phyloP scores from a whole-genome alignment of 306 rosid genomes.

The Elaeagnus macrophylla region DNA sequence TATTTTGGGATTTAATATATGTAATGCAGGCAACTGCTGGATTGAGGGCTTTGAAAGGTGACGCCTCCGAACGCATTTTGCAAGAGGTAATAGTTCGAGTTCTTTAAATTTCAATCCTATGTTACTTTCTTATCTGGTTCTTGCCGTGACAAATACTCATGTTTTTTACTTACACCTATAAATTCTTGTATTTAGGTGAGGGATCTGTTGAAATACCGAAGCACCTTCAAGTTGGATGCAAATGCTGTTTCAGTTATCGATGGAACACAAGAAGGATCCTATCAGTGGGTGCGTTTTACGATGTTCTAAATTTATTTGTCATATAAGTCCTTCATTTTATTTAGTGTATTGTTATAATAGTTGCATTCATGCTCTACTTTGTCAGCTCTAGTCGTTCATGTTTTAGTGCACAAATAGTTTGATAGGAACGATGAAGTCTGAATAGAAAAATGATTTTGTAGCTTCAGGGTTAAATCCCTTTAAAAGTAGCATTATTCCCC shows the following conservation, averaged over 20 bases:
- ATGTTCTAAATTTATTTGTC: neutral
- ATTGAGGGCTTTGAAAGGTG: conserved; percentile 71
- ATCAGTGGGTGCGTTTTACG: conserved; percentile 69
- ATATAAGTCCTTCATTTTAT: neutral
- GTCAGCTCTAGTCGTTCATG: too few species aligned
- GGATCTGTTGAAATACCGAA: conserved; percentile 59
- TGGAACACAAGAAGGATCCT: conserved; percentile 97
- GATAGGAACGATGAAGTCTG: too few species aligned
- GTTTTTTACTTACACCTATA: neutral
- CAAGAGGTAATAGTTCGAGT: conserved; percentile 50
- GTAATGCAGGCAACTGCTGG: conserved; percentile 90
- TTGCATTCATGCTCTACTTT: too few species aligned
- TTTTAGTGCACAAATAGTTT: too few species aligned
- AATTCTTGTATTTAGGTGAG: conserved; percentile 45
- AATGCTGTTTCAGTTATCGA: conserved; percentile 75
- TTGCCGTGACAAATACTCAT: conserved; percentile 1
- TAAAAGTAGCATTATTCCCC: too few species aligned
- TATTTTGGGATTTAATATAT: conserved; percentile 18
- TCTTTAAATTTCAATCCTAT: conserved; percentile 1
- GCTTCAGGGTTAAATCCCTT: too few species aligned
- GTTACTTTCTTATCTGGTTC: conserved; percentile 1
- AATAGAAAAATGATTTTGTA: too few species aligned
- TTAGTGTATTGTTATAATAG: too few species aligned
- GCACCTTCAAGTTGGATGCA: conserved; percentile 42
- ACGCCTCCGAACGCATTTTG: conserved; percentile 71